Base-by-base conservation (phyloP, 768 basidiomycete genomes). In the Galerina marginata region DNA sequence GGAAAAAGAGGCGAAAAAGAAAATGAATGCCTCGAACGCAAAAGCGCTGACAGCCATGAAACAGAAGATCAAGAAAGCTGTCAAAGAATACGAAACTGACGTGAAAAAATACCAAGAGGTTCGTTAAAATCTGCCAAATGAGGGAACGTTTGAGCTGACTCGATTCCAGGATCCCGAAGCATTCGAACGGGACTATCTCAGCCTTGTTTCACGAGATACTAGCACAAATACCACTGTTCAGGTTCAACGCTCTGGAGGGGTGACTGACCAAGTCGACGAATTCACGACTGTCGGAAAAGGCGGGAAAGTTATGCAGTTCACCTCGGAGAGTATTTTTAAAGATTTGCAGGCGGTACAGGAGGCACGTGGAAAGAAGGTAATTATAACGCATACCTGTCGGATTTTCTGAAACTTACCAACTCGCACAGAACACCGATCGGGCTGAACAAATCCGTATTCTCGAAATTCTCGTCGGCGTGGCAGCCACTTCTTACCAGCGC, bases 41-140 rank as follows among this genome's bases (percentile, higher is more conserved):
- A 95, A 93, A 69, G 94, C 95, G 2, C 83, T 99, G 65, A 98
- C 94, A 54, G 91, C 92, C n/a, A 91, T 98, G 89, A 98, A 96
- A 78, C 96, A 99, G 77, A 97, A 96, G 75, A 83, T 98, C 56
- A 96, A 92, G 79, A 99, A 96, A 79, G 84, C 90, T 9, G 68
- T 82, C 56, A 96, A 95, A 74, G 97, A 99, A 73, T 85, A 93
- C 71, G 97, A 98, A 77, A 75, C 74, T 10, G 90, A 93, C 65
- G 74, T 96, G 43, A 87, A 87, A 71, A 85, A 84, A 60, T 98
- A 88, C 77, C 89, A 91, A 70, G 83, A 86, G 72, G 95, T 95
- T 67, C 65, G 85, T 71, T 9, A 26, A 43, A 14, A 43, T 12
- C 14, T 16, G 6, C 33, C 6, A 33, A 39, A 6, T 6, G 12